Evolutionary conservation across 306 rosid species (phyloP).

Genomic region (Arachis stenosperma): DNA sequence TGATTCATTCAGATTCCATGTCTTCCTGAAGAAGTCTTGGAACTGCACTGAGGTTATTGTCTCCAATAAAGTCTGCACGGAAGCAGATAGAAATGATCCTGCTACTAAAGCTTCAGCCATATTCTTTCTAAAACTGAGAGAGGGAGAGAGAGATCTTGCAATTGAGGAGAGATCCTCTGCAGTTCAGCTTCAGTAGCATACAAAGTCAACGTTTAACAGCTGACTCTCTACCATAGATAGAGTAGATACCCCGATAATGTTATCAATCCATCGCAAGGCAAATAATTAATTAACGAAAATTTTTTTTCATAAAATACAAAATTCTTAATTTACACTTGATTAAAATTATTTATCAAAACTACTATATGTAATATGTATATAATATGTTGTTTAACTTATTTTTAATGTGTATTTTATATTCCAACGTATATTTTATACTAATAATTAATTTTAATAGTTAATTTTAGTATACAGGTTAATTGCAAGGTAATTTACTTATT

Average conservation of each 20-base stretch:
- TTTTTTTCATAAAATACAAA: too few relatives aligned
- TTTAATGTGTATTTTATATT: too few relatives aligned
- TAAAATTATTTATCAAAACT: too few relatives aligned
- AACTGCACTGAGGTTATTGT: slow-evolving; percentile 3
- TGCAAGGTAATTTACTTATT: too few relatives aligned
- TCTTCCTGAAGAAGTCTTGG: not conserved
- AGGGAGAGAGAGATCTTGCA: not conserved
- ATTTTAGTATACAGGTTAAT: too few relatives aligned
- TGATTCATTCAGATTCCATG: not conserved
- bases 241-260: not conserved
- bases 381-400: too few relatives aligned
- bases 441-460: too few relatives aligned
- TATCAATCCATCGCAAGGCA: too few relatives aligned
- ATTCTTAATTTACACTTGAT: too few relatives aligned
- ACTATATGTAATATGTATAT: too few relatives aligned
- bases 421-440: too few relatives aligned
- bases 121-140: not conserved
- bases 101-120: slow-evolving; percentile 19
- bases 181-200: not conserved
- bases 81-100: slow-evolving; percentile 9
- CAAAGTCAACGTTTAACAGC: not conserved
- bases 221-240: not conserved
- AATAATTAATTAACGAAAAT: too few relatives aligned
- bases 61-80: not conserved
- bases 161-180: not conserved